A percentile compares a stretch with the other conserved stretches of the same genome.
Evolutionary conservation across 441 rosid genomes (phyloP).

Genomic region (Gossypium aridum): DNA sequence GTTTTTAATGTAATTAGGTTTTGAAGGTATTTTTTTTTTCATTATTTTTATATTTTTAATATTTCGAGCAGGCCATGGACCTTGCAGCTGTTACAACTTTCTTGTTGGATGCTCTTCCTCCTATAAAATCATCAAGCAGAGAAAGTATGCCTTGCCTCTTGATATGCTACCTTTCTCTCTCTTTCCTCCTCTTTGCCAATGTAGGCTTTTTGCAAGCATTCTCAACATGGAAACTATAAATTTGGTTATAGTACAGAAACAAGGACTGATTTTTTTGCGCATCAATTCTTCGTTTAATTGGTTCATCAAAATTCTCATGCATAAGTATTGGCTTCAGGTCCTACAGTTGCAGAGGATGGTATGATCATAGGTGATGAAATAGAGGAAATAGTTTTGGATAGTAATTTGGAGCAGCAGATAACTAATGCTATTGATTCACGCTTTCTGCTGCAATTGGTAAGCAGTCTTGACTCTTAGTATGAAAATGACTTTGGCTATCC

Average conservation of each 20-base stretch:
- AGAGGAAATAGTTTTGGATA: constrained; percentile 45
- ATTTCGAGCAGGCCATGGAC: constrained; percentile 61
- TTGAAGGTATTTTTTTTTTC: constrained; percentile 7
- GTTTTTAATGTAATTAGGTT: not conserved
- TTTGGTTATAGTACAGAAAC: not conserved
- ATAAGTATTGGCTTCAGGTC: constrained; percentile 39
- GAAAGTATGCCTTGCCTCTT: constrained; percentile 48
- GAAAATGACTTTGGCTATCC: constrained; percentile 15
- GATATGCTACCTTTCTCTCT: constrained; percentile 4
- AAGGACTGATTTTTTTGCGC: not conserved
- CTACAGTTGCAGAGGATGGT: constrained; percentile 62
- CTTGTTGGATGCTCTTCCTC: constrained; percentile 78
- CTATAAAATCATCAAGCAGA: constrained; percentile 42
- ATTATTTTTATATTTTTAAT: constrained; percentile 9
- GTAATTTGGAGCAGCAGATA: constrained; percentile 65
- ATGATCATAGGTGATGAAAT: constrained; percentile 41
- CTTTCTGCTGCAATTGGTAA: constrained; percentile 91
- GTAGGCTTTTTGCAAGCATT: not conserved
- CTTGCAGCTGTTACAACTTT: constrained; percentile 73
- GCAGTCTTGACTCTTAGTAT: constrained; percentile 12
- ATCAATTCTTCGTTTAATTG: constrained; percentile 8
- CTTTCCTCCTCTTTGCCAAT: not conserved
- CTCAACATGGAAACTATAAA: not conserved
- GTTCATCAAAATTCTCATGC: constrained; percentile 17
- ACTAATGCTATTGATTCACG: constrained; percentile 69